Base-by-base conservation (phyloP, 352 stramenopile species). In the Blastocystis hominis region DNA sequence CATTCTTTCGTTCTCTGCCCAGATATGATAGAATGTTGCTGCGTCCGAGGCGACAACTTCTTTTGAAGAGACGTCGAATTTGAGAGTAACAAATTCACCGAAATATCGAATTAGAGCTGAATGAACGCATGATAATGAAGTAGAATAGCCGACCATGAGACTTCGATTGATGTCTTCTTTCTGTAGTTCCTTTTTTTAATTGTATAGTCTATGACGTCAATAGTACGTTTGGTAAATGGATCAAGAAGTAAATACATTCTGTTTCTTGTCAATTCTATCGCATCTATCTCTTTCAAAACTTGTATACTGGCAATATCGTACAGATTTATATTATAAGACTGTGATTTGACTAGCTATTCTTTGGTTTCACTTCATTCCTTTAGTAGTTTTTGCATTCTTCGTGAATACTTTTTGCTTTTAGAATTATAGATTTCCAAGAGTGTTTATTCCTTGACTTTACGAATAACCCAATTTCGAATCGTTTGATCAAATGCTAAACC, bases 101-200 rank as follows among this genome's bases (percentile, higher is more conserved):
- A 59, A 2, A 20, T 59, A 59, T 20, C n/a, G 10, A 13, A 20
- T 59, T 0, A 59, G 50, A 59, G 50, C 50, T 20, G 13, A 13
- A n/a, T 13, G n/a, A 59, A 59, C 50, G 2, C 10, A 13, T 13
- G n/a, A 20, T 2, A 59, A 20, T n/a, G 0, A 0, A 59, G 50
- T n/a, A 59, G 50, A 59, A 20, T 20, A 13, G n/a, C 50, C 50
- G 2, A 59, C 50, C 50, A 59, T 59, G 0, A 59, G 50, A n/a
- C 13, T 2, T 1, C 50, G 0, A 59, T 59, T 20, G 50, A 59
- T 59, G 89, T 99, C 94, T 69, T 90, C 93, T 92, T 98, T 98
- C 89, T 93, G 94, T 75, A 99, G 89, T 75, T 94, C 92, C 42
- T 94, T 93, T 91, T 96, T 90, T 97, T 93, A 75, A 98, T 91